These are phyloP conservation scores for Rhynchospora pubera DNA, from an alignment of 176 grass and related monocot genomes.

Conservation along the genomic window DNA sequence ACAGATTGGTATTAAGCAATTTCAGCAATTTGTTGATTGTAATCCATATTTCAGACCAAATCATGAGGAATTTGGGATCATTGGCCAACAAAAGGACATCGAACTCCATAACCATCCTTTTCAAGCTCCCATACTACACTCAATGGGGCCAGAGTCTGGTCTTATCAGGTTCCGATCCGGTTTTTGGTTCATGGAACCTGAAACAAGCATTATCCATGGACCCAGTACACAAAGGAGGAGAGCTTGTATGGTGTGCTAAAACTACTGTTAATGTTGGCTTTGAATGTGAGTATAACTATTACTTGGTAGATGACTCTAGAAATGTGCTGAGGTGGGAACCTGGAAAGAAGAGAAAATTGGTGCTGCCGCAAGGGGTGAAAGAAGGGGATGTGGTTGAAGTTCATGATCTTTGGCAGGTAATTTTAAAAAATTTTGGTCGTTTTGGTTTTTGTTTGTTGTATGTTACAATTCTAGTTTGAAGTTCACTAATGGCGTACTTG, in stretches of 20 bases:
- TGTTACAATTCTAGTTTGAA: neutral
- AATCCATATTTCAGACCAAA: slow-evolving; percentile 1
- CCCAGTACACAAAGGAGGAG: slow-evolving; percentile 56
- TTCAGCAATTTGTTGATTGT: neutral
- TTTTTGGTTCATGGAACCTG: slow-evolving; percentile 75
- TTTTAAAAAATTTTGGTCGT: neutral
- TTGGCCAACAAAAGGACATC: slow-evolving; percentile 38
- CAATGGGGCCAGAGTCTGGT: slow-evolving; percentile 79
- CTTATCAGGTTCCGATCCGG: slow-evolving; percentile 54
- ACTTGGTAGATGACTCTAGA: slow-evolving; percentile 68
- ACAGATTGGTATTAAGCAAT: too few relatives aligned
- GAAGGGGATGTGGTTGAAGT: slow-evolving; percentile 71
- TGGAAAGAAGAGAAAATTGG: slow-evolving; percentile 61
- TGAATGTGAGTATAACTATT: slow-evolving; percentile 61
- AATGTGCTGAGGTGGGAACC: slow-evolving; percentile 73
- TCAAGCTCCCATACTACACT: slow-evolving; percentile 85
- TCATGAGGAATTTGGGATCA: slow-evolving; percentile 30
- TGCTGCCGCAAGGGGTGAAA: slow-evolving; percentile 49
- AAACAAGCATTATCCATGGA: slow-evolving; percentile 63
- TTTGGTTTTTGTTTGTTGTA: neutral
- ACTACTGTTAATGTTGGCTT: slow-evolving; percentile 41
- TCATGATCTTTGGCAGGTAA: slow-evolving; percentile 88
- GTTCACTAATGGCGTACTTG: neutral
- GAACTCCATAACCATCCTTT: slow-evolving; percentile 42
- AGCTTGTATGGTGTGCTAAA: slow-evolving; percentile 60